Evolutionary conservation across 2,329 filamentous ascomycete species (phyloP).

Genomic region (Diaporthe ampelina): DNA sequence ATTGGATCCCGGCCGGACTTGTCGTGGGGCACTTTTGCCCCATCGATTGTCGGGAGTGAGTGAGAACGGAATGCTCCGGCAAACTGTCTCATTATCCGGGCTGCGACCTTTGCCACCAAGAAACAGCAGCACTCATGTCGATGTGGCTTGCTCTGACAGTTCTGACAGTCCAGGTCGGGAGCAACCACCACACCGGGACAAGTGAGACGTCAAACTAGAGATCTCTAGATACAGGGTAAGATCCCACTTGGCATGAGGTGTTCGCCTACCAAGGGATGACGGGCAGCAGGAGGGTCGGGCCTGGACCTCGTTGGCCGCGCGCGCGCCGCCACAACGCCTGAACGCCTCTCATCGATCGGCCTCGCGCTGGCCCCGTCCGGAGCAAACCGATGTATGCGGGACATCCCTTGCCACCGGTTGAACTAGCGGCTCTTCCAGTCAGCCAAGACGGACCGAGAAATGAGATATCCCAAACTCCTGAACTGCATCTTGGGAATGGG

Average conservation of each 20-base stretch:
- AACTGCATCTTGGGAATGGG: neutral
- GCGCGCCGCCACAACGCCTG: slow-evolving; percentile 5
- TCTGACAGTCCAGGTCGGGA: slow-evolving; percentile 5
- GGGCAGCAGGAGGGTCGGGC: slow-evolving; percentile 15
- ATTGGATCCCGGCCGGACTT: neutral
- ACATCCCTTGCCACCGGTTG: slow-evolving; percentile 20
- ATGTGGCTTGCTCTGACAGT: slow-evolving; percentile 26
- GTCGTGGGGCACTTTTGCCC: neutral
- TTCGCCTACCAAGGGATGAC: neutral
- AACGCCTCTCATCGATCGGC: slow-evolving; percentile 17
- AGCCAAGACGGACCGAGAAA: neutral
- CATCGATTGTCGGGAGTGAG: neutral
- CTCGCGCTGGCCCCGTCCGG: slow-evolving; percentile 15
- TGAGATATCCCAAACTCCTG: neutral
- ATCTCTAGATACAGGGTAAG: slow-evolving; percentile 1
- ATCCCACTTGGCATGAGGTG: neutral
- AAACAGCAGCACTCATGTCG: neutral
- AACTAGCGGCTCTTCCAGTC: slow-evolving; percentile 11
- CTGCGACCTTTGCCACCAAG: neutral
- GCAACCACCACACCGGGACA: neutral
- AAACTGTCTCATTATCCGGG: neutral
- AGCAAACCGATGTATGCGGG: slow-evolving; percentile 26
- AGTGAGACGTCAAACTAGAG: slow-evolving; percentile 14
- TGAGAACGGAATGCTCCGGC: neutral
- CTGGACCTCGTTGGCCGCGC: slow-evolving; percentile 4